Base-by-base conservation (phyloP, 129 eudicot species). In the Pulicaria dysenterica region DNA sequence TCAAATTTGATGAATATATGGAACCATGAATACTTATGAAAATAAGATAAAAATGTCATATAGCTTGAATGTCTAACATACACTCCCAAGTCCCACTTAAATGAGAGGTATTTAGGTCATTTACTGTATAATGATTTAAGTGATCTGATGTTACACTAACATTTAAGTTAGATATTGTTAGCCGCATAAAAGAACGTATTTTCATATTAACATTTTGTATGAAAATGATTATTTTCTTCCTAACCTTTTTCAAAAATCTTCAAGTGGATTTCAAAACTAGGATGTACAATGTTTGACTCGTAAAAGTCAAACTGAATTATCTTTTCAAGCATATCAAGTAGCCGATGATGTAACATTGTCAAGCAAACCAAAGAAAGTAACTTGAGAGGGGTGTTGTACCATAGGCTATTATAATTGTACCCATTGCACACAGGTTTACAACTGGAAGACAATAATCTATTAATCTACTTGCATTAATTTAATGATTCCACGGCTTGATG, bases 231-330 rank as follows among this genome's bases (percentile, higher is more conserved):
- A 24, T 24, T 24, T 24, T 24, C 54, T 10, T 10, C n/a, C 5
- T 15, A 48, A 48, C 12, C 53, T 48, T 13, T 48, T 11, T 48
- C 5, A 10, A 47, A 48, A 51, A 17, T 3, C 15, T 7, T n/a
- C 6, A 14, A 15, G 17, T 51, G 19, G 73, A 45, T 55, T 74
- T 64, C 19, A 12, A 53, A 12, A 37, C 8, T 42, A 14, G 61
- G 38, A 73, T 61, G 49, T 31, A 48, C 44, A 46, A 8, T 65
- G 57, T 54, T 65, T 65, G 58, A 75, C 73, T 55, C 57, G 14
- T 7, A 5, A 61, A 61, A 73, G 24, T 61, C 50, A 58, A 70
- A 44, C 7, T 45, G 55, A 34, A 37, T 24, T 4, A 44, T 58
- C 39, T 41, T 73, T 44, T 34, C 40, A 73, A 59, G 38, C 64